Percentiles rank a stretch among this genome's conserved stretches.
Conservation (phyloP, 306 rosid genomes). For the Cajanus cajan region DNA sequence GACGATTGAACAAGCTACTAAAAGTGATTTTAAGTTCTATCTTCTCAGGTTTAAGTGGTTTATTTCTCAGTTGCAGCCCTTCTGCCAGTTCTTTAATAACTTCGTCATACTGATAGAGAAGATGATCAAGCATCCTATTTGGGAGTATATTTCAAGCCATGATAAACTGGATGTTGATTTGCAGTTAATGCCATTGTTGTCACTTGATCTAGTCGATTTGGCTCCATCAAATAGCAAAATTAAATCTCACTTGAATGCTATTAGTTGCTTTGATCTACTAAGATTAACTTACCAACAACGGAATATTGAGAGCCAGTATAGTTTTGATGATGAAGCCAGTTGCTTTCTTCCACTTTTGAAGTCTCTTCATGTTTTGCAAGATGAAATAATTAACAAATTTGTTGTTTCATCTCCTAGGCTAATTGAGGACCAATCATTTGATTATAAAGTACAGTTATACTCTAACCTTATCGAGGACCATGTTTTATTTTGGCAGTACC, state of each 20-base stretch:
- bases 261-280: conserved; percentile 52
- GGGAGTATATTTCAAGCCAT: conserved; percentile 52
- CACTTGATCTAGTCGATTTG: conserved; percentile 54
- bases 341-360: conserved; percentile 41
- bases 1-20: conserved; percentile 76
- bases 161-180: conserved; percentile 40
- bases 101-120: conserved; percentile 41
- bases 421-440: conserved; percentile 57
- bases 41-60: conserved; percentile 66
- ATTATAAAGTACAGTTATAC: conserved; percentile 47
- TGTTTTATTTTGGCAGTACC: conserved; percentile 52
- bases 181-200: conserved; percentile 56
- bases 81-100: conserved; percentile 49
- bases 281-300: conserved; percentile 61
- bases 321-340: conserved; percentile 24
- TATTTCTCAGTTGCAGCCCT: conserved; percentile 53
- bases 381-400: conserved; percentile 55
- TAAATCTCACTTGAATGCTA: conserved; percentile 51
- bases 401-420: conserved; percentile 50
- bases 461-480: conserved; percentile 64
- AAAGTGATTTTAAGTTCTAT: conserved; percentile 65
- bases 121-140: conserved; percentile 63
- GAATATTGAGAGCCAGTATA: conserved; percentile 45
- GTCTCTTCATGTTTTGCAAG: conserved; percentile 64
- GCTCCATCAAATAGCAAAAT: conserved; percentile 34